Evolutionary conservation across 75 land plant species (phyloP), one percentile per base, ranked within the genome.

Genomic region (Pseudotsuga menziesii): DNA sequence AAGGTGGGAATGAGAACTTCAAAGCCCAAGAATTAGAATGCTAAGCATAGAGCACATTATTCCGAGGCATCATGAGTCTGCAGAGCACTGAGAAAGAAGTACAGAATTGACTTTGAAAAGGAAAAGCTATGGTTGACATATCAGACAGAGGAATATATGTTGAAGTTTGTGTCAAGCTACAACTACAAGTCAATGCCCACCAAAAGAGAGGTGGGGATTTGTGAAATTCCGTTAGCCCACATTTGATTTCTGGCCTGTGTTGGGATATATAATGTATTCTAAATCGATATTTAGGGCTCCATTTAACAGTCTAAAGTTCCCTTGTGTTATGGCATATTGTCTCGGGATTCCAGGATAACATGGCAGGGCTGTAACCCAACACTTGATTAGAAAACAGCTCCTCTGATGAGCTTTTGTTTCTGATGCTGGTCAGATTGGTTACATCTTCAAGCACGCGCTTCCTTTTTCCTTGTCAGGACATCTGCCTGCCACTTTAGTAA

Each of bases 51-150:
- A 44, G 52, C 52, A 44, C 11, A 44, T 23, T 61, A 22, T 36
- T 35, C 72, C 23, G 8, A 69, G 72, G 72, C 52, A 69, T 69
- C 48, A 6, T 5, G 35, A 26, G 52, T 44, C 29, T 27, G 44
- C 72, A 69, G 72, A 69, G 72, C 72, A 69, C 72, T 69, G 41
- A 17, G 17, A 32, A 29, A 64, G 29, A 29, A 61, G 64, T 61
- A 61, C 72, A 20, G 72, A 69, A 69, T 69, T 69, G 72, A 67
- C 72, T 67, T 67, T 67, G 72, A 67, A 67, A 67, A 67, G 72
- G 7, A 67, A 67, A 67, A 67, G 72, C 9, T 67, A 7, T 5
- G 72, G 36, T 67, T 67, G 72, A 67, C 72, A 63, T 63, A 12
- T 15, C 17, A 32, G 67, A 19, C 67, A 29, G 67, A 32, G 35